phyloP scores from a whole-genome alignment of 306 rosid genomes.

The Malus domestica region DNA sequence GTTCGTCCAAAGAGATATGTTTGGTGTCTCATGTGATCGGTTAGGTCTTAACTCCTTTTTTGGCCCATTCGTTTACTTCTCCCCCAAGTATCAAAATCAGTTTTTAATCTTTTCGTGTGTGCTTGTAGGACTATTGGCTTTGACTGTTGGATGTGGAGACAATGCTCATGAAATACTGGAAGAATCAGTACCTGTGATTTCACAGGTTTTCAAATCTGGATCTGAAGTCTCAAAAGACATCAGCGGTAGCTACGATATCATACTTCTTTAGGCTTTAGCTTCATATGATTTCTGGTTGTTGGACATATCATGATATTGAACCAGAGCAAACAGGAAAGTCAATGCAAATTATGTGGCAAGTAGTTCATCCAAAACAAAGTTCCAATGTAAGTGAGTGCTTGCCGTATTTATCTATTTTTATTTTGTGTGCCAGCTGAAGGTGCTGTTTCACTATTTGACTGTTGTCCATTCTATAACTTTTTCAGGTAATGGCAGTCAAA shows the following conservation, averaged over 20 bases:
- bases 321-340: constrained; percentile 76
- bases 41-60: constrained; percentile 25
- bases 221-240: constrained; percentile 40
- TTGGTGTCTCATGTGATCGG: constrained; percentile 80
- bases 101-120: constrained; percentile 1
- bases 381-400: constrained; percentile 49
- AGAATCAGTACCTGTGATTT: constrained; percentile 46
- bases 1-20: constrained; percentile 66
- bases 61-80: neutral
- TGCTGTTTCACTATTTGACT: neutral
- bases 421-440: neutral
- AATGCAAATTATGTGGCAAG: constrained; percentile 91
- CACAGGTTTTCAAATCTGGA: constrained; percentile 55
- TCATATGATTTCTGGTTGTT: neutral
- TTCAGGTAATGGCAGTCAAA: constrained; percentile 67
- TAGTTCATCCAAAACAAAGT: constrained; percentile 71
- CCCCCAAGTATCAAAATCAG: neutral
- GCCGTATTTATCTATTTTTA: neutral
- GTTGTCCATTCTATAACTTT: constrained; percentile 1
- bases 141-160: constrained; percentile 74
- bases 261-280: constrained; percentile 1
- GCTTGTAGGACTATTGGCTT: constrained; percentile 60
- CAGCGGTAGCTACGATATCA: constrained; percentile 36
- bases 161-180: constrained; percentile 70
- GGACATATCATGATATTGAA: neutral